Evolutionary conservation across 352 stramenopile genomes (phyloP), one percentile per base, ranked within the genome.

Genomic region (Detonula confervacea): DNA sequence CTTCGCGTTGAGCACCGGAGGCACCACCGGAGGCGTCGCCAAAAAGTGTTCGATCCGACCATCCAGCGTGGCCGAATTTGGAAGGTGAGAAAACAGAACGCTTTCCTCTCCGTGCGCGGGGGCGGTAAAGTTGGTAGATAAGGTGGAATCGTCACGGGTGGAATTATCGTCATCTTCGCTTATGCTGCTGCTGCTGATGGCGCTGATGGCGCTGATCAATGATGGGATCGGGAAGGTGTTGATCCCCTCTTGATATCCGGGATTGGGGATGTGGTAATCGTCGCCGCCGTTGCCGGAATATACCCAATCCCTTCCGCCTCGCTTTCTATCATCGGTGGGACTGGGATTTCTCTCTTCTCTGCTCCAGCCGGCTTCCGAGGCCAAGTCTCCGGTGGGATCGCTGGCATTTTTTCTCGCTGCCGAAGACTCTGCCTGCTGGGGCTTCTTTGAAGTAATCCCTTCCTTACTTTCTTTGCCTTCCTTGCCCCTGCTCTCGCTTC

Each of bases 281-380:
- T 54, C 33, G 35, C 52, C 49, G 24, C 22, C 29, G 24, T 57
- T 37, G 14, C 47, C 39, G n/a, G 39, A 24, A 44, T 63, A 51
- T 22, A 59, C 27, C 37, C 54, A 52, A 8, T 35, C 55, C 11
- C 30, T 18, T 20, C 47, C 12, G 35, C 14, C 18, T 33, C 27
- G 20, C 12, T 18, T 49, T 1, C 7, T 20, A 11, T 22, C 30
- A 8, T 47, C 35, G 33, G 71, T 62, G 16, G 71, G 71, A 29
- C 60, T 73, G 16, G 71, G 61, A 79, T 79, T 60, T 35, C 51
- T 47, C 62, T 46, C 71, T 42, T 79, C 49, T 16, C 61, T 42
- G 9, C 14, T 67, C n/a, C n/a, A 55, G 0, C 42, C 11, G 1
- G 5, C 8, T 35, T 51, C 33, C 4, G 25, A 29, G 1, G 29